phyloP scores from a whole-genome alignment of 1,284 basidiomycete genomes.

The Naganishia sp. region DNA sequence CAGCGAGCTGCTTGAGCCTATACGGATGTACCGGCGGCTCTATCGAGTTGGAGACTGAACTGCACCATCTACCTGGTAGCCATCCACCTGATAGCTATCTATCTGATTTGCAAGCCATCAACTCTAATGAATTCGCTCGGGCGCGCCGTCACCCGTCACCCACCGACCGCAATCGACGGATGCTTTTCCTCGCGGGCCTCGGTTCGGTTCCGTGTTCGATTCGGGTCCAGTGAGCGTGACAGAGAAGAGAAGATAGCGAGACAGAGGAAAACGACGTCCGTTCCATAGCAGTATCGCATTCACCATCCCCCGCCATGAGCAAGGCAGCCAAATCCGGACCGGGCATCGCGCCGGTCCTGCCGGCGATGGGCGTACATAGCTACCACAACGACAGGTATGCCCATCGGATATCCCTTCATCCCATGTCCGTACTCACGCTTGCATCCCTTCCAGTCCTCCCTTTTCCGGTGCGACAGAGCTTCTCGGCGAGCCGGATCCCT shows the following conservation, averaged over 20 bases:
- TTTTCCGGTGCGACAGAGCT: conserved; percentile 34
- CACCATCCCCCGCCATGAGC: conserved; percentile 8
- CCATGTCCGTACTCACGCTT: background rate
- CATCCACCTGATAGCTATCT: too few relatives aligned
- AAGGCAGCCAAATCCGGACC: conserved; percentile 21
- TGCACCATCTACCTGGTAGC: too few relatives aligned
- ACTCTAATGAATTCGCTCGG: too few relatives aligned
- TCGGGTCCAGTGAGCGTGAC: background rate
- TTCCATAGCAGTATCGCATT: too few relatives aligned
- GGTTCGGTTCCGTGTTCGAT: background rate
- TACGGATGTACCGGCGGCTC: too few relatives aligned
- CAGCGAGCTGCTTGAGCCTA: too few relatives aligned
- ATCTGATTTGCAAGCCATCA: too few relatives aligned
- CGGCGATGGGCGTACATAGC: conserved; percentile 51
- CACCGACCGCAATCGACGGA: background rate
- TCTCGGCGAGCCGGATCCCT: conserved; percentile 28
- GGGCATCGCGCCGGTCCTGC: conserved; percentile 49
- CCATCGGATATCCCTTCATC: background rate
- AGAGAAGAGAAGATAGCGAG: too few relatives aligned
- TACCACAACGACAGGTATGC: conserved; percentile 52
- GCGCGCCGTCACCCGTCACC: too few relatives aligned
- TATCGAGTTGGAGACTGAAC: too few relatives aligned
- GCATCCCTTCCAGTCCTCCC: conserved; percentile 25
- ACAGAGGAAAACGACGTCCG: too few relatives aligned
- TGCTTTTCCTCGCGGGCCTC: background rate